Base-by-base conservation (phyloP, 2,329 filamentous ascomycete species). In the Paradendryphiella salina region DNA sequence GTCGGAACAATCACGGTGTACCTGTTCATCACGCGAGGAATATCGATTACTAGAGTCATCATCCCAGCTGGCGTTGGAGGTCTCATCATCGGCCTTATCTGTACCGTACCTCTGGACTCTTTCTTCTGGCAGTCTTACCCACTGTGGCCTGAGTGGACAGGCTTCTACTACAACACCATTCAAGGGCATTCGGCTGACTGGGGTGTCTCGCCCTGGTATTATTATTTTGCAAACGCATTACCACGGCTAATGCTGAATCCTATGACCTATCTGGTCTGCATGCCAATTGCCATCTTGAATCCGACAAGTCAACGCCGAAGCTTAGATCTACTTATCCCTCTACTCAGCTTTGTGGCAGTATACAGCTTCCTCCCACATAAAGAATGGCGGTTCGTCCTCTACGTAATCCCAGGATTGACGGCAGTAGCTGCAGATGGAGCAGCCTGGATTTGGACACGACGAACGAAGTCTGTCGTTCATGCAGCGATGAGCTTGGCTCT, bases 321-420 rank as follows among this genome's bases (percentile, higher is more conserved):
- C 45, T 53, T 89, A 0, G 77, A 79, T 33, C 73, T 85, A 7
- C 63, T 89, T 3, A 62, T 86, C 2, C 91, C 94, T 0, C 81
- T 83, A 8, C 59, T 95, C 1, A 72, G 82, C 23, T 99, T 92
- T 71, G 79, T 95, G 15, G 81, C 81, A 4, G 73, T 95, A 35
- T 97, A 96, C 78, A 96, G 90, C 57, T 64, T 90, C 42, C 88
- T 96, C 55, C 92, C 93, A 0, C 94, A 99, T 77, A 99, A 99
- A 71, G 94, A 99, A 76, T 88, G 91, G 71, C 88, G 94, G 14
- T 99, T 99, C 78, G 86, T 99, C 61, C 85, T 97, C 64, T 97
- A 97, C 75, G 81, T 85, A 44, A 80, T 96, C 18, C 94, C 94
- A 0, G 80, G 87, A 0, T 77, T 97, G 23, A 96, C 92, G 0